phyloP scores from a whole-genome alignment of 2,329 filamentous ascomycete genomes.

The Lasiodiplodia hormozganensis region DNA sequence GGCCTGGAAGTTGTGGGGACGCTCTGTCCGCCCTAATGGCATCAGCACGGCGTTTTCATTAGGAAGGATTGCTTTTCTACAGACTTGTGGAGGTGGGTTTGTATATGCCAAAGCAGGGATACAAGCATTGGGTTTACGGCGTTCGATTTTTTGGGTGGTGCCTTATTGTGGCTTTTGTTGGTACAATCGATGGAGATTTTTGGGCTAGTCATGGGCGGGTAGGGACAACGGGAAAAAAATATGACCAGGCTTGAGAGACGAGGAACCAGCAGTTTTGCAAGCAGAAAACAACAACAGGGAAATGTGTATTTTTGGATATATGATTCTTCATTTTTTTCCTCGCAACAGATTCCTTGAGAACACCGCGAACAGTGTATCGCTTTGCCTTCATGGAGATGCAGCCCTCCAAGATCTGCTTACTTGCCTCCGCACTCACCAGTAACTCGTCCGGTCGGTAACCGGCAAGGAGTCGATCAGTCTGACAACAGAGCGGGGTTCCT shows the following conservation, averaged over 20 bases:
- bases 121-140: constrained; percentile 23
- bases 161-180: neutral
- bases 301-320: constrained; percentile 20
- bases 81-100: neutral
- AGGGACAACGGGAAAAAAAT: neutral
- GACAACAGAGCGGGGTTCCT: neutral
- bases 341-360: neutral
- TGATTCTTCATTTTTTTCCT: neutral
- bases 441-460: no score
- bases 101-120: neutral
- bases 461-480: neutral
- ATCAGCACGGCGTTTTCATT: constrained; percentile 19
- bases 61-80: neutral
- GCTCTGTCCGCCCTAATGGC: constrained; percentile 16
- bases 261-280: neutral
- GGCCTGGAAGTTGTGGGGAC: neutral
- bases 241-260: neutral
- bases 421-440: neutral
- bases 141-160: constrained; percentile 1
- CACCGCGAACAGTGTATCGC: neutral
- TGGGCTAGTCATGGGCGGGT: neutral
- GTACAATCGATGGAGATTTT: neutral
- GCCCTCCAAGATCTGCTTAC: neutral
- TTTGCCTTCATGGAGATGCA: neutral
- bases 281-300: neutral